A percentile compares a stretch with the other conserved stretches of the same genome.
Conservation (phyloP, 2,329 filamentous ascomycete species). For the Penicillium brasilianum region DNA sequence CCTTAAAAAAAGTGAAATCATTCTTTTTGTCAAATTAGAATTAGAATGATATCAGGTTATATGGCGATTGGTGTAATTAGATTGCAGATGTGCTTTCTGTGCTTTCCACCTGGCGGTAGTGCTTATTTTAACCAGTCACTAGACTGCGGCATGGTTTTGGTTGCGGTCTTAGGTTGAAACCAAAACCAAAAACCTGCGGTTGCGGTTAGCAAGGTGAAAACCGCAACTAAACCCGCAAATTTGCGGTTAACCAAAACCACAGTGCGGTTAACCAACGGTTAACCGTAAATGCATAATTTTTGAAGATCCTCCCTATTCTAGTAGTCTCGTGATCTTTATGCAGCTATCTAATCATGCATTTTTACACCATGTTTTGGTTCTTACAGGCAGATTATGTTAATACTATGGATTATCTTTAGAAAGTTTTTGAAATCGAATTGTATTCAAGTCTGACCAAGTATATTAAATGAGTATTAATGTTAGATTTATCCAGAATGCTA, state of each 20-base stretch:
- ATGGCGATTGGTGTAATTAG: no score
- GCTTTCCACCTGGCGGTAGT: not conserved
- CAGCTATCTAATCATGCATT: not conserved
- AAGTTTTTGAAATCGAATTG: not conserved
- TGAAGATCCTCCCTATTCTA: not conserved
- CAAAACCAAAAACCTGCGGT: no score
- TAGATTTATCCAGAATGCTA: not conserved
- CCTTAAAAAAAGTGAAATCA: no score
- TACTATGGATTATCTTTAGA: not conserved
- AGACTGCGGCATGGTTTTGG: no score
- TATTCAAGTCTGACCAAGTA: not conserved
- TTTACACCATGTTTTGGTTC: not conserved
- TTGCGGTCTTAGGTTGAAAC: no score
- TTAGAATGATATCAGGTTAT: not conserved
- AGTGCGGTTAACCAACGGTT: not conserved
- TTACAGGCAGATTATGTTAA: not conserved
- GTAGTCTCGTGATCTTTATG: not conserved
- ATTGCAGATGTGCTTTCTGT: no score
- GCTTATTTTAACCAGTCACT: no score
- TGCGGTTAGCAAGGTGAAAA: no score
- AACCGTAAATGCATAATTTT: not conserved
- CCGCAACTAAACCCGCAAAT: no score
- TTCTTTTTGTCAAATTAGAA: no score
- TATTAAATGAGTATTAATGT: not conserved
- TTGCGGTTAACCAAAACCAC: no score